Evolutionary conservation across 805 yeast genomes (phyloP).

Genomic region (Saccharomycopsis guyanensis): DNA sequence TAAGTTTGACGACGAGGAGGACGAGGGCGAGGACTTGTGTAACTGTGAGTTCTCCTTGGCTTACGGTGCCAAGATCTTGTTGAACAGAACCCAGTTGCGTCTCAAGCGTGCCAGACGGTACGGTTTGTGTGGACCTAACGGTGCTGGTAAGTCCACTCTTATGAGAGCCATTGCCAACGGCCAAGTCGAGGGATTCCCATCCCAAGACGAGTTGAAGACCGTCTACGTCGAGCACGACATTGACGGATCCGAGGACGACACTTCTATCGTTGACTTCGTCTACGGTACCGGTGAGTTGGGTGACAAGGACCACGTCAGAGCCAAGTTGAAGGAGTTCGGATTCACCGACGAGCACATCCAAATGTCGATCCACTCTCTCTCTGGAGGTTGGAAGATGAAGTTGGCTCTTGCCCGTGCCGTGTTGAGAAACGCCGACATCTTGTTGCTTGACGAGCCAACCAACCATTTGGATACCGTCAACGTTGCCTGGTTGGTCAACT

Average conservation of each 20-base stretch:
- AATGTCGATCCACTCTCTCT: constrained; percentile 92
- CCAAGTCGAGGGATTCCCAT: constrained; percentile 99
- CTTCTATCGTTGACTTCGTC: constrained; percentile 90
- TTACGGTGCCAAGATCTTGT: constrained; percentile 99
- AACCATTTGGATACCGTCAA: constrained; percentile 99
- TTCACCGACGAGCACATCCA: constrained; percentile 89
- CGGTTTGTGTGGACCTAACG: constrained; percentile 99
- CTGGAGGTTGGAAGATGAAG: constrained; percentile 99
- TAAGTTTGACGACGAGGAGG: constrained; percentile 91
- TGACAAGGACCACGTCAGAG: constrained; percentile 61
- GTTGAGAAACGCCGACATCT: constrained; percentile 94
- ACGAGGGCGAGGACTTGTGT: constrained; percentile 99
- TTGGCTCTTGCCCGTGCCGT: constrained; percentile 99
- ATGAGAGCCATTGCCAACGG: constrained; percentile 97
- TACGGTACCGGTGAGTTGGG: constrained; percentile 73
- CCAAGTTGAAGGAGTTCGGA: constrained; percentile 80
- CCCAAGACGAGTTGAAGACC: constrained; percentile 98
- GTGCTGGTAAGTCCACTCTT: constrained; percentile 99
- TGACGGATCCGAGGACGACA: constrained; percentile 96
- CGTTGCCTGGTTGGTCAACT: constrained; percentile 99
- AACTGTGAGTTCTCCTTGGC: constrained; percentile 99
- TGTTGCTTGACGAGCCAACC: constrained; percentile 98
- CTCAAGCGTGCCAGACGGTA: constrained; percentile 98
- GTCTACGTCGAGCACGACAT: constrained; percentile 99
- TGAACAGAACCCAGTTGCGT: constrained; percentile 98